A percentile compares a stretch with the other conserved stretches of the same genome.
These are phyloP conservation scores for Candida oleophila DNA, from an alignment of 805 yeast genomes.

Conservation along the genomic window DNA sequence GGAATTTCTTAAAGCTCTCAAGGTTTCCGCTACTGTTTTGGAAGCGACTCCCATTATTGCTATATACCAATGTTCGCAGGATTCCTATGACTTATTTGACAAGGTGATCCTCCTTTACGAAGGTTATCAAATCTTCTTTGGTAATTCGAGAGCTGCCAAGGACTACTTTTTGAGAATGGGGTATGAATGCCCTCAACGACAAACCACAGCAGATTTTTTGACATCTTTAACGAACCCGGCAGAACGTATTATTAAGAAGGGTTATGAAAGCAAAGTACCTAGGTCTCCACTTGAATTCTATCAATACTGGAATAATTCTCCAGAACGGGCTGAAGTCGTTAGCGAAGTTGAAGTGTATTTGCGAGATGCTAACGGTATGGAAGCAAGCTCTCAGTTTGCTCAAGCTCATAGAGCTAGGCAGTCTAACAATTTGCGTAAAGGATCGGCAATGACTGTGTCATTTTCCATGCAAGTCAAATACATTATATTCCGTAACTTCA, in stretches of 20 bases:
- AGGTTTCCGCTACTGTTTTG: constrained; percentile 56
- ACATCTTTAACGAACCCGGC: constrained; percentile 31
- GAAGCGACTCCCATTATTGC: constrained; percentile 61
- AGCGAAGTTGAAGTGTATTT: constrained; percentile 17
- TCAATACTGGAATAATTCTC: constrained; percentile 27
- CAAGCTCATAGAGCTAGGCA: constrained; percentile 52
- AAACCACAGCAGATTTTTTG: constrained; percentile 34
- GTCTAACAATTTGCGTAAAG: constrained; percentile 43
- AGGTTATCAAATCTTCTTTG: constrained; percentile 63
- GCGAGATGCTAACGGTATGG: constrained; percentile 13
- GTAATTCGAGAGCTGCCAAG: constrained; percentile 52
- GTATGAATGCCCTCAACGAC: constrained; percentile 40
- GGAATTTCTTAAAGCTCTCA: constrained; percentile 60
- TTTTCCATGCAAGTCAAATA: constrained; percentile 53
- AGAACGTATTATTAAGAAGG: constrained; percentile 33
- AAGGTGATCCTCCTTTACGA: constrained; percentile 56
- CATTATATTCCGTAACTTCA: constrained; percentile 44
- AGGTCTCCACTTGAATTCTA: constrained; percentile 26
- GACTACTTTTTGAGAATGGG: constrained; percentile 35
- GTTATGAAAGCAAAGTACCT: constrained; percentile 30
- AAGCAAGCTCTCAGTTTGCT: constrained; percentile 14
- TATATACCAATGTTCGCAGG: constrained; percentile 68
- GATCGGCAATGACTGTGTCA: constrained; percentile 55
- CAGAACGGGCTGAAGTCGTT: constrained; percentile 15
- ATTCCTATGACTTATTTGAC: constrained; percentile 60